Evolutionary conservation across 1,284 basidiomycete species (phyloP), one percentile per base, ranked within the genome.

Genomic region (Heliocybe sulcata): DNA sequence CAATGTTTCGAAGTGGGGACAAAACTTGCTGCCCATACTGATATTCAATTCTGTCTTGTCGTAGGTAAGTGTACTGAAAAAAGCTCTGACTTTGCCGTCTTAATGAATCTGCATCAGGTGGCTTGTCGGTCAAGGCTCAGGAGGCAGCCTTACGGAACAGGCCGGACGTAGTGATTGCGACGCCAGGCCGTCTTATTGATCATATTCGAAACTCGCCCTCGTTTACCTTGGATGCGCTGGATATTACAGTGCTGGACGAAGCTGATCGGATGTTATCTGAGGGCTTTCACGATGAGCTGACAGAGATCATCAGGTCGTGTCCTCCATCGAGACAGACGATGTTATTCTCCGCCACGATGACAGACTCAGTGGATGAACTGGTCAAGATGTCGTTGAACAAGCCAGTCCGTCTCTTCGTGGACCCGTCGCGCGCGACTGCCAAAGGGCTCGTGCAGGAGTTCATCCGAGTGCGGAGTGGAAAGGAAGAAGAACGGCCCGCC

Each of bases 331-430:
- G 96, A 38, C 96, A 98, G 70, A 98, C 96, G 2, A 97, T 99
- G 94, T 79, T 99, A 25, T 99, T 99, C 72, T 97, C 94, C 0
- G 96, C 96, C 1, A 99, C 96, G 1, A 98, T 98, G 89, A 97
- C 94, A 1, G 96, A 98, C 70, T 89, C 89, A 1, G 90, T 99
- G 8, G 94, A 98, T 64, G 89, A 94, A 66, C 82, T 99, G 45
- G 90, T 98, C 55, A 85, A 85, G 64, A 90, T 98, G 78, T 93
- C 91, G 16, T 76, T 99, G 51, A 87, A 92, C 66, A 92, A 88
- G 67, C 96, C 96, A 2, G 92, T 96, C 23, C 82, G 94, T 42
- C 79, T 99, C 26, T 98, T 98, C 68, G 94, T 99, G 31, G 96
- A 99, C 67, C 92, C 93, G 6, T 94, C 94, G 68, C 83, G 90